Evolutionary conservation across 768 basidiomycete genomes (phyloP), one percentile per base, ranked within the genome.

Genomic region (Boletellus ananiceps): DNA sequence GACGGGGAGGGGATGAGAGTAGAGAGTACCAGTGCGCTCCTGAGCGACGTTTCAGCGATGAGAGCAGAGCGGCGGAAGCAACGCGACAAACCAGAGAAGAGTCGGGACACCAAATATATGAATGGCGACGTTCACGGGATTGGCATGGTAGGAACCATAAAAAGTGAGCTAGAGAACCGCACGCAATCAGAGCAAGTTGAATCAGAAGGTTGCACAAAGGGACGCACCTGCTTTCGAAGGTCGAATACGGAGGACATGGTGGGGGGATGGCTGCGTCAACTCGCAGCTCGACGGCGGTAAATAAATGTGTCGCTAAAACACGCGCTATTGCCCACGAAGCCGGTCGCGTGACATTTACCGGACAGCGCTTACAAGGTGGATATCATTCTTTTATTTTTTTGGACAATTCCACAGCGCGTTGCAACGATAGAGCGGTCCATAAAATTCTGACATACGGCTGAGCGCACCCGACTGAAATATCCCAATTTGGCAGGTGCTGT

Each of bases 71-170:
- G 34, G n/a, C 47, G 52, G 33, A 50, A 56, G 40, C 43, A 43
- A 40, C 32, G 12, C 3, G 46, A 48, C 74, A 39, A 52, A 88
- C 93, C 92, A 97, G 48, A 91, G 64, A 52, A 96, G 76, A 51
- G 86, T 62, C 7, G 93, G 93, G 12, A 95, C 92, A 56, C 83
- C 92, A 51, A 89, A 61, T 57, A 93, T 74, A 67, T 98, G 95
- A 54, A 97, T 90, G 47, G 78, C 67, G 56, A 97, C 71, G 66
- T 98, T 98, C 54, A 82, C 70, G 23, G 80, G 81, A 66, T 95
- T 85, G 14, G 82, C 74, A 68, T 96, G 93, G 69, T 96, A 96
- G 44, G 92, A 85, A 16, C 91, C 92, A 66, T 97, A 97, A 75
- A 95, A 95, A 21, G 84, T 75, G 62, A 97, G 78, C 92, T 96